These are phyloP conservation scores for Globisporangium iwayamae DNA, from an alignment of 352 stramenopile species.

Conservation along the genomic window DNA sequence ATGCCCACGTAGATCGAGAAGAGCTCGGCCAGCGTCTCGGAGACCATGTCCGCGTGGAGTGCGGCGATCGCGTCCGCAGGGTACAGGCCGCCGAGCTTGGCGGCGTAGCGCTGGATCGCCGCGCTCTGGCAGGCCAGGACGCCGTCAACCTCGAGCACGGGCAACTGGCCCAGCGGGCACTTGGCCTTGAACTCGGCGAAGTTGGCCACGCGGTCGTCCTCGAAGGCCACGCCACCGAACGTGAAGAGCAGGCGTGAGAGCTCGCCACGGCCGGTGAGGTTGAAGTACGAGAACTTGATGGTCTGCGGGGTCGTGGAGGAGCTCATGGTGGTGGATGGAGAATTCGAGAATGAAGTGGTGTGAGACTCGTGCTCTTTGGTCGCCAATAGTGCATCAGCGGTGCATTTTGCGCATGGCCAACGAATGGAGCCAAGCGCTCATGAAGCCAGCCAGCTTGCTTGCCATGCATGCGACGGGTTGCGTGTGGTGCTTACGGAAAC, in stretches of 20 bases:
- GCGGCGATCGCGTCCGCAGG: conserved; percentile 23
- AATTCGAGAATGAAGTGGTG: conserved; percentile 11
- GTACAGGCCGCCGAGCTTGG: conserved; percentile 33
- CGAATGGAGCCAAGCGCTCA: not conserved
- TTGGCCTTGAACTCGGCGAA: conserved; percentile 35
- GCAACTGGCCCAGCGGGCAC: conserved; percentile 39
- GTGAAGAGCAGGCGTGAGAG: conserved; percentile 41
- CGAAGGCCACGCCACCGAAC: conserved; percentile 37
- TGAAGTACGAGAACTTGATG: conserved; percentile 69
- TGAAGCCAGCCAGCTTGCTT: too few relatives aligned
- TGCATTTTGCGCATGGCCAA: not conserved
- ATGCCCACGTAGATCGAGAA: conserved; percentile 19
- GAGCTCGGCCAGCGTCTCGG: conserved; percentile 18
- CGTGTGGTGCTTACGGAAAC: too few relatives aligned
- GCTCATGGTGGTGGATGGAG: conserved; percentile 8
- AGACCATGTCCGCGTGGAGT: conserved; percentile 26
- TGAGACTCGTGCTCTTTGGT: too few relatives aligned
- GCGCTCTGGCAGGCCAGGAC: conserved; percentile 32
- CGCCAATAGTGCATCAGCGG: too few relatives aligned
- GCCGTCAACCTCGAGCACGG: conserved; percentile 34
- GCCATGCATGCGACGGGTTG: too few relatives aligned
- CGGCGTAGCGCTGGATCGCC: conserved; percentile 42
- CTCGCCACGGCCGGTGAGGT: conserved; percentile 41
- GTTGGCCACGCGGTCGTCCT: conserved; percentile 29
- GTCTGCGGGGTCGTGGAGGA: not conserved